phyloP scores from a whole-genome alignment of 768 basidiomycete species.

The Lentinula boryana region DNA sequence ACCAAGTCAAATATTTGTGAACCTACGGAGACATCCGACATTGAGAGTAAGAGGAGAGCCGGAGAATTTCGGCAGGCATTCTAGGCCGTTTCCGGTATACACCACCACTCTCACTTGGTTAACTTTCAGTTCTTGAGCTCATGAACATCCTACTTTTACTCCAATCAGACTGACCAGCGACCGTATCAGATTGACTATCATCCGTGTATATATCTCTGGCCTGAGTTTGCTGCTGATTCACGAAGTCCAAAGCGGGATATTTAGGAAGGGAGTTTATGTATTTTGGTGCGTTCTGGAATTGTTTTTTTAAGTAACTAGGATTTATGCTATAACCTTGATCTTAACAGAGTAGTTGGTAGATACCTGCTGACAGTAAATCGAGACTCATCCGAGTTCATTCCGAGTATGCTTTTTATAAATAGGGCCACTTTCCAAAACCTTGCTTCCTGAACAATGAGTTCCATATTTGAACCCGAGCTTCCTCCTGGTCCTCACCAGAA shows the following conservation, averaged over 20 bases:
- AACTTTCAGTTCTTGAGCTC: too few relatives aligned
- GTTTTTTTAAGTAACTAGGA: background rate
- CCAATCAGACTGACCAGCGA: too few relatives aligned
- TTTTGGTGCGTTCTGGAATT: too few relatives aligned
- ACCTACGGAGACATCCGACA: constrained; percentile 62
- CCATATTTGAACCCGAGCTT: constrained; percentile 5
- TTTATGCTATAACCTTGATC: background rate
- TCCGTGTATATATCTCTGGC: too few relatives aligned
- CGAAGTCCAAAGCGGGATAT: too few relatives aligned
- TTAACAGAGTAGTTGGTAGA: background rate
- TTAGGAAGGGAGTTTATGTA: too few relatives aligned
- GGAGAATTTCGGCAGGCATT: background rate
- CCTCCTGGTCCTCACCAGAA: constrained; percentile 21
- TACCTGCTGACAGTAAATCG: background rate
- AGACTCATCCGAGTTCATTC: background rate
- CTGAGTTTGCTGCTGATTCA: too few relatives aligned
- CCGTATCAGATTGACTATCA: too few relatives aligned
- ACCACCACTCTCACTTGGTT: too few relatives aligned
- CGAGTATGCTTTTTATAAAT: background rate
- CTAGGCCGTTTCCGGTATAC: too few relatives aligned
- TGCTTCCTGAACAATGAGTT: background rate
- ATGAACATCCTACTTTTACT: too few relatives aligned
- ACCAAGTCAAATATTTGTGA: constrained; percentile 85
- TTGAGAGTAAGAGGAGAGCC: constrained; percentile 8
- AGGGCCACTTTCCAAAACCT: too few relatives aligned